These are phyloP conservation scores for Zasmidium cellare DNA, from an alignment of 2,329 filamentous ascomycete genomes.

Conservation along the genomic window DNA sequence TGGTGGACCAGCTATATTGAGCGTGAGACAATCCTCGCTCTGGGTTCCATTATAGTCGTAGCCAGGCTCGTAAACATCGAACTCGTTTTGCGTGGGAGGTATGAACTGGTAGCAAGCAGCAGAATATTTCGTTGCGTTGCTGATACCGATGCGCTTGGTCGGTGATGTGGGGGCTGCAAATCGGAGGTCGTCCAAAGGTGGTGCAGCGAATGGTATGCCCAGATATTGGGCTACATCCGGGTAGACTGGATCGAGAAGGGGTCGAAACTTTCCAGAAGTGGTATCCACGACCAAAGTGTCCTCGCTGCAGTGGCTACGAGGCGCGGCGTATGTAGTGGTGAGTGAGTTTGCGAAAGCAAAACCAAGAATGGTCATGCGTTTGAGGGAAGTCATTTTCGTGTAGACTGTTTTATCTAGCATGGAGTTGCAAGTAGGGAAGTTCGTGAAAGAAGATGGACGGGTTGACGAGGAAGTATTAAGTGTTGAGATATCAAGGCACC, in stretches of 20 bases:
- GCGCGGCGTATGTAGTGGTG: background rate
- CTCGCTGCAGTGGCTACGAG: background rate
- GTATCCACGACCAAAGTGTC: background rate
- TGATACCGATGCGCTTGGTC: background rate
- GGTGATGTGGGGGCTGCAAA: background rate
- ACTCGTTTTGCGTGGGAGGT: background rate
- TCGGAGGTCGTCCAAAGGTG: background rate
- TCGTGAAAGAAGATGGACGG: no score
- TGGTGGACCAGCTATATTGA: background rate
- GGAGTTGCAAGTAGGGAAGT: no score
- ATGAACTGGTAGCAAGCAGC: background rate
- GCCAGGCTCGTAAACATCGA: background rate
- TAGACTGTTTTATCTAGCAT: no score
- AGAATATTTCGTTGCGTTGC: background rate
- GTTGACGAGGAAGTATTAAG: no score
- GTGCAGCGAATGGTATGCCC: slow-evolving; percentile 7
- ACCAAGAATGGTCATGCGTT: background rate
- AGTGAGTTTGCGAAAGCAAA: background rate
- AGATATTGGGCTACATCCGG: background rate
- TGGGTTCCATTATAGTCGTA: background rate
- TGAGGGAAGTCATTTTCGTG: background rate
- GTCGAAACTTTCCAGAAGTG: background rate
- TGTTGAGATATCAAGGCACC: no score
- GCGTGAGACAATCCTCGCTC: slow-evolving; percentile 7
- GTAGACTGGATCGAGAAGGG: background rate